phyloP scores from a whole-genome alignment of 1,284 basidiomycete genomes.

The Pascua sp. region DNA sequence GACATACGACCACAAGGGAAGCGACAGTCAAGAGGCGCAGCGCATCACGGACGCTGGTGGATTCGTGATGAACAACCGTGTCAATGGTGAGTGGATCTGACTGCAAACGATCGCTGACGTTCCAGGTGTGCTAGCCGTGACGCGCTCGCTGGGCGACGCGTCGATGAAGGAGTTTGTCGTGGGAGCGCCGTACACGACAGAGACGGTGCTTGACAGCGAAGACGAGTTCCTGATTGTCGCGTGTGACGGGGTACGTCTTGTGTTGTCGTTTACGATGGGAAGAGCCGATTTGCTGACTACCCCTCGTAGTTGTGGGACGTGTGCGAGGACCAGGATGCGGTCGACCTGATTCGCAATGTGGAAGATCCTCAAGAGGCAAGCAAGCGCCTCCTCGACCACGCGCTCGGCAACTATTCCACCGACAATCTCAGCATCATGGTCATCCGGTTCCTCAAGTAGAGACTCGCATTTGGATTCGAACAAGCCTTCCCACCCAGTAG shows the following conservation, averaged over 20 bases:
- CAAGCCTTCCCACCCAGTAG: not conserved
- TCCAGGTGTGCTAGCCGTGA: constrained; percentile 83
- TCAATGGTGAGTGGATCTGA: constrained; percentile 62
- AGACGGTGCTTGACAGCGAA: constrained; percentile 81
- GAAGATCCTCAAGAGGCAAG: constrained; percentile 81
- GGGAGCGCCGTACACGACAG: constrained; percentile 95
- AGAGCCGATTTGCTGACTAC: not conserved
- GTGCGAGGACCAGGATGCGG: constrained; percentile 83
- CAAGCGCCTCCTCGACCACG: constrained; percentile 73
- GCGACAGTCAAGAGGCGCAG: constrained; percentile 94
- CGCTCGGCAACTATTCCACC: constrained; percentile 59
- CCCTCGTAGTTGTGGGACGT: constrained; percentile 90
- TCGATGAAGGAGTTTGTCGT: constrained; percentile 99
- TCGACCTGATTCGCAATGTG: constrained; percentile 73
- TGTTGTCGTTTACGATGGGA: no score
- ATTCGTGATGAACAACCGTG: constrained; percentile 97
- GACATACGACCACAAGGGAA: constrained; percentile 99
- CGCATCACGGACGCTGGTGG: constrained; percentile 96
- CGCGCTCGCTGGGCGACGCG: constrained; percentile 90
- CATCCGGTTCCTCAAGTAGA: constrained; percentile 4
- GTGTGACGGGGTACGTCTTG: constrained; percentile 85
- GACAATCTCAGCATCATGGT: constrained; percentile 23
- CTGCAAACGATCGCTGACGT: not conserved
- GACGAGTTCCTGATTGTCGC: constrained; percentile 96
- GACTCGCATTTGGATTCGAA: no score